Evolutionary conservation across 768 basidiomycete genomes (phyloP), one percentile per base, ranked within the genome.

Genomic region (Podaxis sp.): DNA sequence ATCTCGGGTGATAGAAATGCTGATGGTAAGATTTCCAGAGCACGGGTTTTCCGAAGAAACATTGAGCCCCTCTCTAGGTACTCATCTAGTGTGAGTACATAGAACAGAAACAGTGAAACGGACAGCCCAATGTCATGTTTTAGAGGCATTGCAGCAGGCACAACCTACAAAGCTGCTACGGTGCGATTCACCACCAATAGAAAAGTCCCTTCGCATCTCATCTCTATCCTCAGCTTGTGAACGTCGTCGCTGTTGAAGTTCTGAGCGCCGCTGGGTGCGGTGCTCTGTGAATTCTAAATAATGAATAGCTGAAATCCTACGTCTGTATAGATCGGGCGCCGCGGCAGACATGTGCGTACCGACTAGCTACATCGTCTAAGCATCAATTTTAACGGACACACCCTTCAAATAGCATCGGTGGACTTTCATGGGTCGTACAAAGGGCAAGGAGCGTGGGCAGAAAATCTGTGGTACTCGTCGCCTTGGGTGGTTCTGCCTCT

Each of bases 231-330:
- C 23, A 57, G 65, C 62, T 57, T 36, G 75, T 72, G 0, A 70
- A 66, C 56, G 64, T 77, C 63, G 68, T 77, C 61, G 74, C 76
- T 6, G 75, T 78, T 44, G 78, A 77, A 61, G 77, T 77, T n/a
- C 68, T 77, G 32, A 67, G 63, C 48, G 72, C 73, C 51, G 57
- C 42, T 10, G 75, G 74, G 67, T 72, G 42, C 2, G 67, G 32
- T 9, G 3, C 38, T 51, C 48, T 6, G 16, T 6, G 7, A 7
- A 32, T 32, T 32, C 6, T 7, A 36, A 37, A 7, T 25, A 32
- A 37, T 11, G 14, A 36, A 48, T n/a, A 10, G 5, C 9, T 7
- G 16, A 14, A 18, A 21, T 7, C 10, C n/a, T 21, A n/a, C 40
- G 3, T 47, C 4, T 21, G 44, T 13, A 46, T 21, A 57, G 56